phyloP scores from a whole-genome alignment of 148 eudicot genomes.

The Fagopyrum homotropicum region DNA sequence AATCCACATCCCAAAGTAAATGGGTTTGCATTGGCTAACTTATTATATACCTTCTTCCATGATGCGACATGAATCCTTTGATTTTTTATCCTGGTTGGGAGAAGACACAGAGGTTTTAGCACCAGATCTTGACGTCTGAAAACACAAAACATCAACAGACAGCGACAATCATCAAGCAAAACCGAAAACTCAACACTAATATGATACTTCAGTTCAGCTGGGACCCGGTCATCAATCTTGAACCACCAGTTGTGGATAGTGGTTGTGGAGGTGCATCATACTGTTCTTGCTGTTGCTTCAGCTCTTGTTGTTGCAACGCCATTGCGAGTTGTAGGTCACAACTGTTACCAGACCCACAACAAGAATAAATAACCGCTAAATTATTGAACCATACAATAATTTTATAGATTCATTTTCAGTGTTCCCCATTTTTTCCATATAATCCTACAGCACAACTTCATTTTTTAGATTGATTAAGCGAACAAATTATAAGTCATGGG shows the following conservation, averaged over 20 bases:
- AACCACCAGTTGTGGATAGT: slow-evolving; percentile 28
- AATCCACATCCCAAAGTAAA: no score
- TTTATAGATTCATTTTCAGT: neutral
- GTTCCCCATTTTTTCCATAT: neutral
- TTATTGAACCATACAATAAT: no score
- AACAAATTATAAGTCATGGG: neutral
- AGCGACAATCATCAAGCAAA: neutral
- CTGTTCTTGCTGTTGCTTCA: slow-evolving; percentile 46
- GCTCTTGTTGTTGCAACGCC: slow-evolving; percentile 90
- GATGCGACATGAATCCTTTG: slow-evolving; percentile 61
- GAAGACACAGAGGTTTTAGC: slow-evolving; percentile 30
- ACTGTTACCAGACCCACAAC: slow-evolving; percentile 26
- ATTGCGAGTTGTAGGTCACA: slow-evolving; percentile 82
- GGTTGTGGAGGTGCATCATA: slow-evolving; percentile 34
- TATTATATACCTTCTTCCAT: slow-evolving; percentile 22
- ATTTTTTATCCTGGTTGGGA: slow-evolving; percentile 50
- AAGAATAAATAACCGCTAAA: neutral
- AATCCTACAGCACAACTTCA: neutral
- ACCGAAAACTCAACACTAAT: neutral
- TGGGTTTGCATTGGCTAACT: no score
- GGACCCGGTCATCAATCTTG: slow-evolving; percentile 68
- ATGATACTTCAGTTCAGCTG: slow-evolving; percentile 35
- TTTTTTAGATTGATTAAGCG: neutral
- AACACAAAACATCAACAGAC: neutral
- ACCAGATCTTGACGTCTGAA: slow-evolving; percentile 49